A percentile compares a stretch with the other conserved stretches of the same genome.
These are phyloP conservation scores for Cladophialophora yegresii DNA, from an alignment of 2,329 filamentous ascomycete genomes.

Conservation along the genomic window DNA sequence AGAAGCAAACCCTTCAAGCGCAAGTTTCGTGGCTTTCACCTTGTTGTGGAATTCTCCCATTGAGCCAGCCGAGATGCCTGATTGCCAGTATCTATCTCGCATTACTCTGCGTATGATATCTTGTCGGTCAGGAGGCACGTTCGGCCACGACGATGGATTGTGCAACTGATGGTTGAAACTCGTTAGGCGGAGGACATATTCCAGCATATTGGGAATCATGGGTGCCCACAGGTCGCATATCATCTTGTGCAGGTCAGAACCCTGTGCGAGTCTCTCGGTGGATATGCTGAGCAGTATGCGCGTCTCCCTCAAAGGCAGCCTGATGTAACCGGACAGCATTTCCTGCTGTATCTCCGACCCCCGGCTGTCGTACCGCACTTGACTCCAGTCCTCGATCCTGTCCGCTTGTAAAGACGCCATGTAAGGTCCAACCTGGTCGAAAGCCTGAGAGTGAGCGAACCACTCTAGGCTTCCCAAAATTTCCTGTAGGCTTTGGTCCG, in stretches of 20 bases:
- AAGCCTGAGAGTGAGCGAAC: constrained; percentile 77
- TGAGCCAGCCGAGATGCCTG: constrained; percentile 91
- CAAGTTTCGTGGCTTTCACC: constrained; percentile 83
- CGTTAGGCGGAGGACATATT: constrained; percentile 79
- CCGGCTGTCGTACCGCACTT: constrained; percentile 72
- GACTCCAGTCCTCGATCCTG: constrained; percentile 78
- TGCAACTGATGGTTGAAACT: constrained; percentile 89
- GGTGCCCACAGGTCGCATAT: constrained; percentile 84
- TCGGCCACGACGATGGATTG: constrained; percentile 79
- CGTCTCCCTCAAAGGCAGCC: constrained; percentile 78
- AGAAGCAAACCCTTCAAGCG: constrained; percentile 89
- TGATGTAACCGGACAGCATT: constrained; percentile 68
- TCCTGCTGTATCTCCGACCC: constrained; percentile 76
- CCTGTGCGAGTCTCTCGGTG: constrained; percentile 81
- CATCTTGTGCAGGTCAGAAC: constrained; percentile 70
- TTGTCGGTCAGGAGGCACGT: constrained; percentile 73
- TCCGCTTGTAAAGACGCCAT: constrained; percentile 72
- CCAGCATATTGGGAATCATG: constrained; percentile 77
- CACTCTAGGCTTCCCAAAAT: constrained; percentile 72
- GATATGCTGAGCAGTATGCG: constrained; percentile 92
- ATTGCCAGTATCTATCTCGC: constrained; percentile 97
- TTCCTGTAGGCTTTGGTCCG: constrained; percentile 65
- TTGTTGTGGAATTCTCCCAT: constrained; percentile 95
- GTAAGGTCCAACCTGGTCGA: constrained; percentile 80
- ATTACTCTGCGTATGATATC: constrained; percentile 77